These are phyloP conservation scores for Rugosomyces carneus DNA, from an alignment of 1,284 basidiomycete species.

Conservation along the genomic window DNA sequence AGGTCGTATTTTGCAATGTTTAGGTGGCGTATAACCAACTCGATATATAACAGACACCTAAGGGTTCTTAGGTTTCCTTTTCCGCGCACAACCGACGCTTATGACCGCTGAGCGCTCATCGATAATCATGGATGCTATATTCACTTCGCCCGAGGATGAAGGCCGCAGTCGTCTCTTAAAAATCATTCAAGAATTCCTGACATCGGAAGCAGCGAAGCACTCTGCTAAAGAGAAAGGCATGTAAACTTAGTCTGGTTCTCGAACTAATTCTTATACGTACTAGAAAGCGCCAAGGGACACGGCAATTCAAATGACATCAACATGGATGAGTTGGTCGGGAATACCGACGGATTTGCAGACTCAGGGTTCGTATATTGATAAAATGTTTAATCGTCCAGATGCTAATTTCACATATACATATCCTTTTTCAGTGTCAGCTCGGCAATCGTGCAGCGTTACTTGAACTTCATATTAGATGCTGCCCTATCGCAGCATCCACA, in stretches of 20 bases:
- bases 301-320: conserved; percentile 56
- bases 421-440: conserved; percentile 71
- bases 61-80: conserved; percentile 67
- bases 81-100: conserved; percentile 85
- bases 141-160: conserved; percentile 65
- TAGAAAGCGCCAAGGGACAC: conserved; percentile 37
- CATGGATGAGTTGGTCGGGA: conserved; percentile 91
- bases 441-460: conserved; percentile 88
- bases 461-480: conserved; percentile 76
- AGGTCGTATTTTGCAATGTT: conserved; percentile 69
- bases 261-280: not conserved
- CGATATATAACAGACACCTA: not conserved
- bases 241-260: not conserved
- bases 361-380: conserved; percentile 60
- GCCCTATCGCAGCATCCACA: conserved; percentile 65
- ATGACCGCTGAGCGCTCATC: conserved; percentile 78
- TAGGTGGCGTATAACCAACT: conserved; percentile 46
- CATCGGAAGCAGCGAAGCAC: conserved; percentile 76
- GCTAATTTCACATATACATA: conserved; percentile 1
- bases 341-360: conserved; percentile 90
- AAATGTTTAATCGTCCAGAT: not conserved
- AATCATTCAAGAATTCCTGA: conserved; percentile 87
- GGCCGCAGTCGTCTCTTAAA: conserved; percentile 70
- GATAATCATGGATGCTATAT: conserved; percentile 86
- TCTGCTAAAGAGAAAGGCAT: conserved; percentile 60